phyloP scores from a whole-genome alignment of 768 basidiomycete species.

The Pleurotus cornucopiae region DNA sequence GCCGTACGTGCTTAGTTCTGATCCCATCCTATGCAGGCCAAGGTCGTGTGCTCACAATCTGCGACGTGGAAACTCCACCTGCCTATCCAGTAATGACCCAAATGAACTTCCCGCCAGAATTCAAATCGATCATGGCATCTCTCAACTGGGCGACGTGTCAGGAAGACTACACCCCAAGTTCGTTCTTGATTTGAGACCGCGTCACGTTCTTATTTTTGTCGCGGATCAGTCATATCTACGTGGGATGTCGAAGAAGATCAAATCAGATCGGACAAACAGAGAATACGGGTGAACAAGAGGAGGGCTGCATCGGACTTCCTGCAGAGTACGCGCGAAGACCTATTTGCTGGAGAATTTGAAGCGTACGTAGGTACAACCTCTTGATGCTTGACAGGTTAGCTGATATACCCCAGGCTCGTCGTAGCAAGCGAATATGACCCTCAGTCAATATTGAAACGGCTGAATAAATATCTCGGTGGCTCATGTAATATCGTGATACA shows the following conservation, averaged over 20 bases:
- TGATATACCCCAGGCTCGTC: conserved; percentile 50
- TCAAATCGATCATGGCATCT: conserved; percentile 50
- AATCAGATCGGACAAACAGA: conserved; percentile 70
- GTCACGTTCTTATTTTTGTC: no score
- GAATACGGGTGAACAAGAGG: conserved; percentile 68
- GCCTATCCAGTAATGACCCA: conserved; percentile 77
- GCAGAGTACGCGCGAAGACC: conserved; percentile 64
- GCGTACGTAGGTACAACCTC: conserved; percentile 43
- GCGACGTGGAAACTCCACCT: conserved; percentile 89
- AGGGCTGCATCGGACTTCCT: conserved; percentile 65
- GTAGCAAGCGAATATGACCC: conserved; percentile 85
- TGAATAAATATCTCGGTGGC: conserved; percentile 77
- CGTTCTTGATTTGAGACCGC: conserved; percentile 12
- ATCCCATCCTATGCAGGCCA: conserved; percentile 35
- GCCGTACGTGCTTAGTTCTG: background rate
- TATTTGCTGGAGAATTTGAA: conserved; percentile 87
- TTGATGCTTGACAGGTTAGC: background rate
- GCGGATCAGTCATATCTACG: conserved; percentile 48
- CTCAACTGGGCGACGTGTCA: conserved; percentile 92
- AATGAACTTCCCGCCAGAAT: conserved; percentile 78
- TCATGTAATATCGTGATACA: conserved; percentile 87
- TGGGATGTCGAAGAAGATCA: conserved; percentile 53
- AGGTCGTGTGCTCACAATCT: conserved; percentile 80
- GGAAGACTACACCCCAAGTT: conserved; percentile 68
- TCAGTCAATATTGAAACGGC: conserved; percentile 67